Percentiles rank a stretch among this genome's conserved stretches.
Evolutionary conservation across 2,329 filamentous ascomycete species (phyloP).

Genomic region (Torrubiella hemipterigena): DNA sequence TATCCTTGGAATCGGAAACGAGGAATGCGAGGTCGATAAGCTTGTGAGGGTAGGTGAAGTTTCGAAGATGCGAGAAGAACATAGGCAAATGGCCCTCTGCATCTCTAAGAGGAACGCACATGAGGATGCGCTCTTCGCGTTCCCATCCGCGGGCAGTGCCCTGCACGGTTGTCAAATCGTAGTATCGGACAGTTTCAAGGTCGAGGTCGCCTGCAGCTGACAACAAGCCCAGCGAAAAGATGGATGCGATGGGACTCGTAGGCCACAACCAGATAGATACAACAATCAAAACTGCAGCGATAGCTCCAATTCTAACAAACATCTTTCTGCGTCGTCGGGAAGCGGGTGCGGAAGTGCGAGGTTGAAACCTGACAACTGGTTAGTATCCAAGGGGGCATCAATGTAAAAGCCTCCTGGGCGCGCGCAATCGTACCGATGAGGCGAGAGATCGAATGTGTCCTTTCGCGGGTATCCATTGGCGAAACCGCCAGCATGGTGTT

Average conservation of each 20-base stretch:
- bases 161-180: conserved; percentile 84
- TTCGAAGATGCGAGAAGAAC: conserved; percentile 97
- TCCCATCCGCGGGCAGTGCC: conserved; percentile 93
- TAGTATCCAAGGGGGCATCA: neutral
- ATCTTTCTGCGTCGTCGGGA: conserved; percentile 63
- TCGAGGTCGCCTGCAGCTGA: conserved; percentile 58
- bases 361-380: conserved; percentile 66
- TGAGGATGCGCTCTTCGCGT: conserved; percentile 83
- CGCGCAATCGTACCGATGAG: conserved; percentile 63
- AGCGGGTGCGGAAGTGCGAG: conserved; percentile 61
- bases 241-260: conserved; percentile 46
- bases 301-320: conserved; percentile 53
- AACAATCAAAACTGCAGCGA: conserved; percentile 46
- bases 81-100: conserved; percentile 85
- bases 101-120: conserved; percentile 90
- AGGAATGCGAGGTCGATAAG: conserved; percentile 93
- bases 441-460: conserved; percentile 76
- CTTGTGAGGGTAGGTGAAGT: conserved; percentile 94
- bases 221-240: conserved; percentile 58
- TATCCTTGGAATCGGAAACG: conserved; percentile 93
- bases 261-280: conserved; percentile 70
- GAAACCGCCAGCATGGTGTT: conserved; percentile 64
- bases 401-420: no score
- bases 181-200: conserved; percentile 92
- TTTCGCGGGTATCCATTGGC: conserved; percentile 73